A percentile compares a stretch with the other conserved stretches of the same genome.
These are phyloP conservation scores for Eucalyptus pauciflora DNA, from an alignment of 345 rosid species.

Conservation along the genomic window DNA sequence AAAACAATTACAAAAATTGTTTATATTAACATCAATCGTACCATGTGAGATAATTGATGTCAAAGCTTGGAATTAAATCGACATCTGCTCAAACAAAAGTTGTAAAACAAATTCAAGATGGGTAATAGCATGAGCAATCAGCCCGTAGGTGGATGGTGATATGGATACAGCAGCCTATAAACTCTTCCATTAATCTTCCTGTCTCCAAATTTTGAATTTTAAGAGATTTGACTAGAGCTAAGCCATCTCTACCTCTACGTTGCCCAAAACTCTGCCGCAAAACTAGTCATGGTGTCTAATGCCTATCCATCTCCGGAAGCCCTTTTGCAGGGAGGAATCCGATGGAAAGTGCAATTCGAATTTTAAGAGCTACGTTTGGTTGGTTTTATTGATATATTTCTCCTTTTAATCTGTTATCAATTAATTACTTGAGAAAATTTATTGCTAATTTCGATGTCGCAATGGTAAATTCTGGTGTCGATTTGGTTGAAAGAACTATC, in stretches of 20 bases:
- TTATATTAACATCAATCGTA: accelerated
- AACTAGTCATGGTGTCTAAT: background rate
- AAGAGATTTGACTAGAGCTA: background rate
- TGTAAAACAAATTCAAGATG: background rate
- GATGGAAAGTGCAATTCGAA: background rate
- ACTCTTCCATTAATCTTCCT: background rate
- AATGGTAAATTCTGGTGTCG: background rate
- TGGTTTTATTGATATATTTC: background rate
- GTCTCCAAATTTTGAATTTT: background rate
- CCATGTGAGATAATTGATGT: accelerated
- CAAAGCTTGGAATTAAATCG: background rate
- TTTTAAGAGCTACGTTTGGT: background rate
- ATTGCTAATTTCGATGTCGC: background rate
- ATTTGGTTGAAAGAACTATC: background rate
- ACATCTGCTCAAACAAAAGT: background rate
- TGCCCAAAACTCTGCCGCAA: background rate
- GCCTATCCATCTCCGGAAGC: background rate
- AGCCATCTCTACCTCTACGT: background rate
- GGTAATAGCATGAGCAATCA: background rate
- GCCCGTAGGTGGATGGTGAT: background rate
- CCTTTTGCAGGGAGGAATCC: background rate
- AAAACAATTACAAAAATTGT: background rate
- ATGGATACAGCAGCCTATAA: background rate
- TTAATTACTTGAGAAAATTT: background rate
- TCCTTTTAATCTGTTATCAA: background rate